Evolutionary conservation across 2,329 filamentous ascomycete genomes (phyloP), one percentile per base, ranked within the genome.

Genomic region (Penicillium sp.): DNA sequence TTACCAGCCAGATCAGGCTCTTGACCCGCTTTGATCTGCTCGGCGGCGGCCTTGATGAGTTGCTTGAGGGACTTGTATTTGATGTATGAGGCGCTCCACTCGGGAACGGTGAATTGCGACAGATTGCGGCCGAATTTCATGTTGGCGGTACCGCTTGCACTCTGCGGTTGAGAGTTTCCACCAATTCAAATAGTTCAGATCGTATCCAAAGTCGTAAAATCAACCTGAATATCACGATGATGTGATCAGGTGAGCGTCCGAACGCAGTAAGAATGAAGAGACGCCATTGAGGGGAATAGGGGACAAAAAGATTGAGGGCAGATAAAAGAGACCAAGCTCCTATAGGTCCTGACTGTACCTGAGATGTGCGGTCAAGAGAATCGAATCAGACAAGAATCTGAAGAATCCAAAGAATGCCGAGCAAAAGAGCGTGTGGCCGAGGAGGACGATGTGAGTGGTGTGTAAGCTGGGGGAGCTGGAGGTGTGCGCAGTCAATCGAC

Each of bases 1-100:
- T 80, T 83, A 96, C 93, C 92, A 80, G 93, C 92, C 76, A 96
- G 81, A 82, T 99, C 94, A 56, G 90, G 87, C 67, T 88, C 84
- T 64, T 87, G 83, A 67, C 88, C 89, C 68, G 84, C 81, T 69
- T 86, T 87, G 57, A 84, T 83, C 60, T 83, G 80, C 54, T 85
- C 82, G 32, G 89, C 88, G 11, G 87, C 84, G 66, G 77, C 76
- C 70, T 96, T 97, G 77, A 99, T 92, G 60, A 97, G 84, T 79
- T 94, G 96, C 81, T 99, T 99, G 66, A 97, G 66, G 8, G 72
- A 71, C 59, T 80, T 82, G 68, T 81, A 80, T 54, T 76, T 77
- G 64, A 82, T 81, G 66, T 80, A 81, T 27, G 70, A 72, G 39
- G 74, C 67, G 53, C 77, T 74, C 78, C 78, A 80, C 67, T 80